These are phyloP conservation scores for Purshia tridentata DNA, from an alignment of 306 rosid genomes.

Conservation along the genomic window DNA sequence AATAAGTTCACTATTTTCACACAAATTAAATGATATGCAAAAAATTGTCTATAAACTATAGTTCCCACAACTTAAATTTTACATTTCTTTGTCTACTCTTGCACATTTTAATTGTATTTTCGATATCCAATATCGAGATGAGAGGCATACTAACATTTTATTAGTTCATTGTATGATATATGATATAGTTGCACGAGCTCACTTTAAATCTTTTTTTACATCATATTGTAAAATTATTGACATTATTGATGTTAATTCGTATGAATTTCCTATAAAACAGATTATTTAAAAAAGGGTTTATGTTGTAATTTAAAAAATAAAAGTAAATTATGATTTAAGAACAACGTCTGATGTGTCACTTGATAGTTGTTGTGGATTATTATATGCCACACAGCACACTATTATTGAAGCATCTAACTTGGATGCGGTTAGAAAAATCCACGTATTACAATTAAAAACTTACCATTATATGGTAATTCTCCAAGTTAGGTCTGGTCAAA, in stretches of 20 bases:
- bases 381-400: rapidly evolving
- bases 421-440: neutral
- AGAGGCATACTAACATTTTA: no score
- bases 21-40: neutral
- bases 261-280: neutral
- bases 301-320: neutral
- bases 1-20: neutral
- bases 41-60: neutral
- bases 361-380: neutral
- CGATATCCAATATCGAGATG: no score
- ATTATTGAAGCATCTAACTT: neutral
- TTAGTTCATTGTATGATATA: no score
- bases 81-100: neutral
- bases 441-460: neutral
- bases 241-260: neutral
- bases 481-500: neutral
- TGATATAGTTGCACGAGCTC: no score
- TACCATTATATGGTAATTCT: neutral
- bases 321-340: neutral
- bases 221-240: neutral
- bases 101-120: no score
- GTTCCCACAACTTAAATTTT: neutral
- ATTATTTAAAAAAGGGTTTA: no score
- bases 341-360: neutral
- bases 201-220: no score